Base-by-base conservation (phyloP, 2,329 filamentous ascomycete genomes). In the Fusarium sp. region DNA sequence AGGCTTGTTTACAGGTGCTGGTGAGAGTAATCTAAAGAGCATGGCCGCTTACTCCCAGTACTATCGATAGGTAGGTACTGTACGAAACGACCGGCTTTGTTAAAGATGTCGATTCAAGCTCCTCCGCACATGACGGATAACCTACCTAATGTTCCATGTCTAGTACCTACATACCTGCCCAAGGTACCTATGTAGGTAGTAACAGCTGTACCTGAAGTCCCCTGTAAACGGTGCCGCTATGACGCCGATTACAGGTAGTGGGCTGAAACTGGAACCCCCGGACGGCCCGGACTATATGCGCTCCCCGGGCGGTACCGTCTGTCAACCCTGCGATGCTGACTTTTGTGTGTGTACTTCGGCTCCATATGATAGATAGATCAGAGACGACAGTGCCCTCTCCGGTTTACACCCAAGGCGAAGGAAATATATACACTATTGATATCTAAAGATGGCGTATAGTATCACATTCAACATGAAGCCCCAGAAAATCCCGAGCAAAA, bases 121-220 rank as follows among this genome's bases (percentile, higher is more conserved):
- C 48, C 58, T 63, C 61, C 61, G 48, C 57, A 62, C 45, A 65
- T 57, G 57, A 65, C 61, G 61, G 55, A 49, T 59, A 38, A 33
- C 27, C 46, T 8, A 33, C 27, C 46, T 8, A 25, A 19, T 19
- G 19, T 19, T 19, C 19, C 19, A 19, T 19, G 19, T 19, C 19
- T 19, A n/a, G n/a, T n/a, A 19, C 19, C 19, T 19, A n/a, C n/a
- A n/a, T n/a, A n/a, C n/a, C n/a, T n/a, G n/a, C n/a, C n/a, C n/a
- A n/a, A n/a, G n/a, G n/a, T n/a, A n/a, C n/a, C n/a, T n/a, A n/a
- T n/a, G n/a, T n/a, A 19, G 19, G 19, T 19, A 19, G 19, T 27
- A 27, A 19, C 21, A 23, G 10, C 21, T n/a, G 15, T 14, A 32
- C 48, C 54, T 64, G 33, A 64, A 37, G 35, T 29, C 32, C 61